Evolutionary conservation across 148 eudicot species (phyloP).

Genomic region (Euryodendron excelsum): DNA sequence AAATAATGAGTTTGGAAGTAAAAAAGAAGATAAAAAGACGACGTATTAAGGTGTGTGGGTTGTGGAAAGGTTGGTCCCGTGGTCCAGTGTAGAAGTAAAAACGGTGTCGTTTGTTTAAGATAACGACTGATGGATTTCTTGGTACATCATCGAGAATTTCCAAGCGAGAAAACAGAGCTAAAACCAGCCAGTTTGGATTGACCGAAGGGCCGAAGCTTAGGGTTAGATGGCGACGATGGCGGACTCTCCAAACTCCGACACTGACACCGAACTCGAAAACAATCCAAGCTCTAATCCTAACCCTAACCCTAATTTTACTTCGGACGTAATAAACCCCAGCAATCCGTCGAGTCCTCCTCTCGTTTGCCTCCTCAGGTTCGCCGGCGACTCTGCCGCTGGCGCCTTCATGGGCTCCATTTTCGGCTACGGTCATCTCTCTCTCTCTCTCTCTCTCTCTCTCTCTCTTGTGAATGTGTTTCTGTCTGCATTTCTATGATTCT

Average conservation of each 20-base stretch:
- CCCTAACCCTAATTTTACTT: slow-evolving; percentile 23
- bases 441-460: too few relatives aligned
- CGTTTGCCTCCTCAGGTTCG: slow-evolving; percentile 64
- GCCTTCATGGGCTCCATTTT: slow-evolving; percentile 83
- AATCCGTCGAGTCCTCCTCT: too few relatives aligned
- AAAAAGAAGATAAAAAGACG: too few relatives aligned
- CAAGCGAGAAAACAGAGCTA: neutral
- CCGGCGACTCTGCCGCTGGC: slow-evolving; percentile 67
- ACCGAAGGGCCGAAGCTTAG: too few relatives aligned
- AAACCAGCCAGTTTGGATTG: too few relatives aligned
- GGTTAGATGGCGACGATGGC: slow-evolving; percentile 48
- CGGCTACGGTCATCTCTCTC: slow-evolving; percentile 57
- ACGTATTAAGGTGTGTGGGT: too few relatives aligned
- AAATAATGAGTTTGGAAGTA: neutral
- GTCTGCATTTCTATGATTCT: too few relatives aligned
- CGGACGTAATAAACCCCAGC: slow-evolving; percentile 20
- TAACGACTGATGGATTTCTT: neutral
- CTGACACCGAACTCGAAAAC: slow-evolving; percentile 29
- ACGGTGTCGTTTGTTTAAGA: neutral
- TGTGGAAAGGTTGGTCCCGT: too few relatives aligned
- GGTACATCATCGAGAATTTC: too few relatives aligned
- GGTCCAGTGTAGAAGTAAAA: too few relatives aligned
- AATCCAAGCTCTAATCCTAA: slow-evolving; percentile 26
- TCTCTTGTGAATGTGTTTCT: too few relatives aligned
- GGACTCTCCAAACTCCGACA: slow-evolving; percentile 33